phyloP scores from a whole-genome alignment of 371 early-diverging fungal genomes.

The Mortierella sp. region DNA sequence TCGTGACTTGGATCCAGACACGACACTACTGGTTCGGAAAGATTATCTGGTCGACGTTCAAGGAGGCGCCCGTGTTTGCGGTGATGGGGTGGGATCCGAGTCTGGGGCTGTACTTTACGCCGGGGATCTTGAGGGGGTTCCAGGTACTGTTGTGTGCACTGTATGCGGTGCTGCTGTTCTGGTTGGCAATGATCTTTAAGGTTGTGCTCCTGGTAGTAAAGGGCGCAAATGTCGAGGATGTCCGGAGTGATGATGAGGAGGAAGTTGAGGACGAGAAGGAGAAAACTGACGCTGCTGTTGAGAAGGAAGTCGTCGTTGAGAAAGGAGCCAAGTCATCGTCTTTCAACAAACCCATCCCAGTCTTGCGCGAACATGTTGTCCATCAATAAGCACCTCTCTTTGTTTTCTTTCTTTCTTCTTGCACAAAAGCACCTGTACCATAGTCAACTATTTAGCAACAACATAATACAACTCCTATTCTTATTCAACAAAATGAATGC shows the following conservation, averaged over 20 bases:
- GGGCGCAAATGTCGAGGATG: conserved; percentile 78
- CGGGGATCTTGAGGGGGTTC: conserved; percentile 67
- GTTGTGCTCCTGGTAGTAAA: conserved; percentile 75
- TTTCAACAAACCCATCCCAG: too few species aligned
- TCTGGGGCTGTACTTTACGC: conserved; percentile 71
- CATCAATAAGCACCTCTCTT: background rate
- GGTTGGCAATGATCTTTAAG: conserved; percentile 81
- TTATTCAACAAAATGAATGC: background rate
- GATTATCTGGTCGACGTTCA: conserved; percentile 69
- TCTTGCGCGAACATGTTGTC: background rate
- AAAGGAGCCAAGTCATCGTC: too few species aligned
- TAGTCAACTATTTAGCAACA: background rate
- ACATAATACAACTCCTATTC: background rate
- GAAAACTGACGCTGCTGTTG: background rate
- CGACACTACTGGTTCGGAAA: conserved; percentile 76
- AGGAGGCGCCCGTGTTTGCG: conserved; percentile 64
- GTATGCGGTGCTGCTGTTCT: conserved; percentile 79
- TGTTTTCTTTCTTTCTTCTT: background rate
- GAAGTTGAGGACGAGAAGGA: conserved; percentile 19
- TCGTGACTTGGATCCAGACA: conserved; percentile 82
- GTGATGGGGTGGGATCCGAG: conserved; percentile 76
- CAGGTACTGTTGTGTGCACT: conserved; percentile 69
- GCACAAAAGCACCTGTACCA: background rate
- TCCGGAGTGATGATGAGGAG: conserved; percentile 70
- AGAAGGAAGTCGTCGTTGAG: background rate